Evolutionary conservation across 495 filamentous ascomycete species (phyloP), one percentile per base, ranked within the genome.

Genomic region (Pseudevernia furfuracea): DNA sequence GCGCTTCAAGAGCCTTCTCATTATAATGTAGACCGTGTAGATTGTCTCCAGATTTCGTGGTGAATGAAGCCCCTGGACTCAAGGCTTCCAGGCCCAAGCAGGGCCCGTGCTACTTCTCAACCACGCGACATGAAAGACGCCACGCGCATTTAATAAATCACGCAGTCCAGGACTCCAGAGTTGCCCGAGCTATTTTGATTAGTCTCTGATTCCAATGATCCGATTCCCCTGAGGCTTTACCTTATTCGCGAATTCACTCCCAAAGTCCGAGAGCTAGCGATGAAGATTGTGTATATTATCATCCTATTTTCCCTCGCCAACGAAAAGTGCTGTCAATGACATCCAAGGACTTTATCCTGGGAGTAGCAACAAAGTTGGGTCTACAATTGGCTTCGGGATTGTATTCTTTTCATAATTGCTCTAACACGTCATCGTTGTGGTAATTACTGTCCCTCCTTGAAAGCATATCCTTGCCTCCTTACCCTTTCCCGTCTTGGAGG

Each of bases 401-500:
- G 34, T 28, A 36, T 34, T 55, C 17, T 34, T 55, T 34, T 34
- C 21, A 34, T 15, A 44, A 32, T 34, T 39, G 46, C 59, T 37
- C 61, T 58, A 63, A 43, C 49, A 63, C 61, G 61, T 63, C 46
- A 46, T 58, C 46, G 56, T 48, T 12, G 44, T 25, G 11, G 56
- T 37, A 23, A 28, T 58, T 53, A 41, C 60, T 53, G 37, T 58
- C 34, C n/a, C 53, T 43, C 32, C 32, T 41, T 36, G 28, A 44
- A 58, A 59, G 41, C 62, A 64, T 59, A 64, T 48, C 34, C 55
- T 55, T 64, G 25, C 62, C 55, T 48, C 55, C 62, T 30, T 38
- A 49, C 34, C 34, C 56, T 41, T n/a, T n/a, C 30, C 57, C 34
- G 25, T 7, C 36, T 41, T 41, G 37, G n/a, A 43, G 1, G 9